These are phyloP conservation scores for Jamesozyma piceae DNA, from an alignment of 805 yeast species.

Conservation along the genomic window DNA sequence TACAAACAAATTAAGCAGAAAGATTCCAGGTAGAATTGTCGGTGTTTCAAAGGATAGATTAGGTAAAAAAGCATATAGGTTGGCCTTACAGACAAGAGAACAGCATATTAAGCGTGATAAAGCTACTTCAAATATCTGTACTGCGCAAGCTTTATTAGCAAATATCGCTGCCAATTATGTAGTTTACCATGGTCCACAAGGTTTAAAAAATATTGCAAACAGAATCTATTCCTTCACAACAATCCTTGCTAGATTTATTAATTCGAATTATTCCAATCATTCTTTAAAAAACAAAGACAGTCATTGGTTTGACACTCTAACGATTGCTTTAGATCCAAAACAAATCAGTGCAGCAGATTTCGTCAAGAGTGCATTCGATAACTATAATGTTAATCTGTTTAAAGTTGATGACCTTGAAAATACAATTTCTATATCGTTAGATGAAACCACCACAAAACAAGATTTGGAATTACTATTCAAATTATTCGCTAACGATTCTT, in stretches of 20 bases:
- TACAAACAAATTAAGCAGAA: slow-evolving; percentile 67
- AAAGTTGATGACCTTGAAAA: slow-evolving; percentile 40
- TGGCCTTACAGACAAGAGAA: slow-evolving; percentile 95
- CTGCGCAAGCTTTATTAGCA: slow-evolving; percentile 94
- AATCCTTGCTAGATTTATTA: slow-evolving; percentile 54
- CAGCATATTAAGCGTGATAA: slow-evolving; percentile 96
- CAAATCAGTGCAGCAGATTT: slow-evolving; percentile 41
- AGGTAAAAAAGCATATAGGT: slow-evolving; percentile 79
- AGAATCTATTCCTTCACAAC: slow-evolving; percentile 70
- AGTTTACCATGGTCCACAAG: slow-evolving; percentile 91
- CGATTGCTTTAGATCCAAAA: slow-evolving; percentile 45
- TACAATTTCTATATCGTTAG: slow-evolving; percentile 73
- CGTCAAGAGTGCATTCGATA: slow-evolving; percentile 39
- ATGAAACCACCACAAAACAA: slow-evolving; percentile 65
- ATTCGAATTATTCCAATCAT: slow-evolving; percentile 32
- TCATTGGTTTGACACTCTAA: slow-evolving; percentile 81
- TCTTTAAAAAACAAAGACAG: slow-evolving; percentile 38
- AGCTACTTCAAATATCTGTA: slow-evolving; percentile 96
- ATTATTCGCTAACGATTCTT: slow-evolving; percentile 37
- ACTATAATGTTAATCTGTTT: slow-evolving; percentile 67
- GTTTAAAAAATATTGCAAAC: slow-evolving; percentile 66
- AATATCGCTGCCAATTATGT: slow-evolving; percentile 94
- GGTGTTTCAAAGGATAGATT: slow-evolving; percentile 89
- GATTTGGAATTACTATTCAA: slow-evolving; percentile 53
- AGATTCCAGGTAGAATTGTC: slow-evolving; percentile 92